A percentile compares a stretch with the other conserved stretches of the same genome.
phyloP scores from a whole-genome alignment of 2,329 filamentous ascomycete species.

The Penicillium brevicompactum region DNA sequence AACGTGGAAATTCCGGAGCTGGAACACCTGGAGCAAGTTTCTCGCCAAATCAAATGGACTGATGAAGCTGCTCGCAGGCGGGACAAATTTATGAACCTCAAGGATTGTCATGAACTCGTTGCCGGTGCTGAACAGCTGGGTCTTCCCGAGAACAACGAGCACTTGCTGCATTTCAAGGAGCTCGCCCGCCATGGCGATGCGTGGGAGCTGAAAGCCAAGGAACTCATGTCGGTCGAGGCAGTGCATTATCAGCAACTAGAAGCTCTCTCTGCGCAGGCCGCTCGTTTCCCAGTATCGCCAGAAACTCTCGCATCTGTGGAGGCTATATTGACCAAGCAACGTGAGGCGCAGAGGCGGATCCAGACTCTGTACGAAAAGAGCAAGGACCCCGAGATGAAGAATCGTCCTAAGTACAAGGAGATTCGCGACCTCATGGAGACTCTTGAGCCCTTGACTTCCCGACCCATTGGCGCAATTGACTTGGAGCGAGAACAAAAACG shows the following conservation, averaged over 20 bases:
- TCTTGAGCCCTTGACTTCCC: constrained; percentile 86
- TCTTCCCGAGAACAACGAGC: constrained; percentile 77
- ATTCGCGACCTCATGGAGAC: constrained; percentile 88
- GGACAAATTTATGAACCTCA: constrained; percentile 68
- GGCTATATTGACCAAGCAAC: constrained; percentile 90
- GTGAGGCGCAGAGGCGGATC: constrained; percentile 89
- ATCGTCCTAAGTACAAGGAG: constrained; percentile 83
- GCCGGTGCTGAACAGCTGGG: constrained; percentile 74
- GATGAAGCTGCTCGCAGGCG: constrained; percentile 71
- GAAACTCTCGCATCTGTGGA: constrained; percentile 83
- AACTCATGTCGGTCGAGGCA: constrained; percentile 86
- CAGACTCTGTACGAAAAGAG: constrained; percentile 77
- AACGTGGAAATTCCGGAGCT: constrained; percentile 91
- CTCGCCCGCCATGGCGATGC: constrained; percentile 75
- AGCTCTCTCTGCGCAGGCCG: constrained; percentile 81
- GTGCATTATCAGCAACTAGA: constrained; percentile 95
- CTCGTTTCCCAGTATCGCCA: constrained; percentile 75
- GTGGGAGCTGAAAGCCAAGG: constrained; percentile 92
- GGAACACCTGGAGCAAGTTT: constrained; percentile 74
- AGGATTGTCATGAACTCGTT: constrained; percentile 78
- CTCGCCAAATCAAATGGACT: constrained; percentile 88
- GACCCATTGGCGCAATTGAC: constrained; percentile 86
- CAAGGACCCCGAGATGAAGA: constrained; percentile 71
- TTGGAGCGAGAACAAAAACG: constrained; percentile 91
- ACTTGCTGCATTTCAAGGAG: constrained; percentile 73